Base-by-base conservation (phyloP, 2,329 filamentous ascomycete genomes). In the Nemania sp. region DNA sequence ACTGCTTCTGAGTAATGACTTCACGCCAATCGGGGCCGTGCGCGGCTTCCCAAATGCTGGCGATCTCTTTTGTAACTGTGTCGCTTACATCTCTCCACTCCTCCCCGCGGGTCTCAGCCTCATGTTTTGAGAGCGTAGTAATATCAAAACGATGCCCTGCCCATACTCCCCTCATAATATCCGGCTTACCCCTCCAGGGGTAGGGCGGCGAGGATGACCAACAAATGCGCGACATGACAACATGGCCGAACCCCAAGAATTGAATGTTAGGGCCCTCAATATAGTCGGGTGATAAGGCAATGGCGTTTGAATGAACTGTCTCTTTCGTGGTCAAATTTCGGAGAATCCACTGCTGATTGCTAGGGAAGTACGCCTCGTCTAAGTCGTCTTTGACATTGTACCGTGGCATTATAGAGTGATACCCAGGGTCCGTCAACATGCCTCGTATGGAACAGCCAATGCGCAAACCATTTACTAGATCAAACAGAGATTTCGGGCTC, bases 261-360 rank as follows among this genome's bases (percentile, higher is more conserved):
- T 3, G 2, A 43, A 59, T 54, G 10, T 18, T 2, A 15, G 42
- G 15, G 9, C 34, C 52, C 13, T 17, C 20, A 15, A 55, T 40
- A 18, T 48, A 46, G 5, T 47, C 42, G 2, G 51, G 51, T 12
- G n/a, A 42, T 18, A 52, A 17, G 49, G 53, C 58, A 20, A 60
- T 60, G 9, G 52, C 42, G 12, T 52, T 40, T n/a, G 70, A 53
- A 46, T 68, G 68, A 39, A 75, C 70, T 21, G 71, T 74, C 45
- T 74, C 66, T 35, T 70, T 69, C 5, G 66, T 73, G 1, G 72
- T 73, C 46, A 74, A 25, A 58, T 75, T 75, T 37, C 74, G 68
- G 25, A 75, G 64, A 52, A 74, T 63, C 72, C 70, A 75, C 5
- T 47, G 62, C 53, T 73, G 65, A 47, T 71, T 64, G n/a, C 40